A percentile compares a stretch with the other conserved stretches of the same genome.
Conservation (phyloP, 192 early-diverging fungal species). For the Helicostylum pulchrum region DNA sequence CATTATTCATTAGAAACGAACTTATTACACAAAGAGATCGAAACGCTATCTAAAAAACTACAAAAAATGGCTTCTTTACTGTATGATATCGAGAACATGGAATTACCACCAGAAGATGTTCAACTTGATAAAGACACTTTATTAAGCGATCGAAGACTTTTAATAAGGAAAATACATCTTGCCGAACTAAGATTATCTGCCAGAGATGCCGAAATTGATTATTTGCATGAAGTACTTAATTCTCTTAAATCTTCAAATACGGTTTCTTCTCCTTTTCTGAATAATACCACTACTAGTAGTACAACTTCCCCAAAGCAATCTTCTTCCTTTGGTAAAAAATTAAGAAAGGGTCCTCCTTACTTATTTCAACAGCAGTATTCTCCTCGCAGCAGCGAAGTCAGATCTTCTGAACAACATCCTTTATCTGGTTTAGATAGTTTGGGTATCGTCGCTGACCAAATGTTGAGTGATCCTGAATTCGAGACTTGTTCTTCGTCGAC, state of each 20-base stretch:
- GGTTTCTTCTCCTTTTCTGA: too few relatives aligned
- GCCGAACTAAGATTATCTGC: conserved; percentile 29
- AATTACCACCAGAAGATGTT: too few relatives aligned
- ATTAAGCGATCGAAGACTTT: conserved; percentile 18
- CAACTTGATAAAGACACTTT: conserved; percentile 11
- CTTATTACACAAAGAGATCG: conserved; percentile 34
- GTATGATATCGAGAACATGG: conserved; percentile 23
- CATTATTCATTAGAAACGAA: conserved; percentile 30
- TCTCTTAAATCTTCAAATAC: neutral
- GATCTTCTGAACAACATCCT: conserved; percentile 9
- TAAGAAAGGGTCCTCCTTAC: conserved; percentile 18
- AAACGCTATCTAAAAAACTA: conserved; percentile 24
- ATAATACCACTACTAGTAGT: too few relatives aligned
- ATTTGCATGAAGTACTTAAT: conserved; percentile 23
- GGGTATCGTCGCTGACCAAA: conserved; percentile 38
- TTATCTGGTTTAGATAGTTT: conserved; percentile 36
- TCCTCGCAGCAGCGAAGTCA: conserved; percentile 22
- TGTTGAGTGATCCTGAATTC: conserved; percentile 37
- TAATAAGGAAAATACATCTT: conserved; percentile 31
- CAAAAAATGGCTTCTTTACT: conserved; percentile 19
- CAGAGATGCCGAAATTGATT: conserved; percentile 35
- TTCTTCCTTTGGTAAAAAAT: neutral
- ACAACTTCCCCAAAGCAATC: conserved; percentile 8
- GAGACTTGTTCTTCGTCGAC: neutral
- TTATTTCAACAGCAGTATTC: conserved; percentile 36